phyloP scores from a whole-genome alignment of 2,329 filamentous ascomycete species.

The Ceratocystis lukuohia region DNA sequence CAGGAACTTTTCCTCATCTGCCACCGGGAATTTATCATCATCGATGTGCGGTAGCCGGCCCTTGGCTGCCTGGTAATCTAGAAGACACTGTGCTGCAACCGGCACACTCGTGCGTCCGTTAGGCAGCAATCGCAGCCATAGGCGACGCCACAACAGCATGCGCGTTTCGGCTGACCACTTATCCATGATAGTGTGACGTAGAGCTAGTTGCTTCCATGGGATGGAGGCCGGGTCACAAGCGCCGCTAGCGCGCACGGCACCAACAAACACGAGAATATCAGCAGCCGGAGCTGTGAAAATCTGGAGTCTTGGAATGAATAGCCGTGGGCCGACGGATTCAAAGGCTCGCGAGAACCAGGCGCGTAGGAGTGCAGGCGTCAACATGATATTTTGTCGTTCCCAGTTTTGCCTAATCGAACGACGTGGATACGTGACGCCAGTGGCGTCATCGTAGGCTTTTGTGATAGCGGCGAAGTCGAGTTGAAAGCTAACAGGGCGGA shows the following conservation, averaged over 20 bases:
- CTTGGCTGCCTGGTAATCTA: slow-evolving; percentile 16
- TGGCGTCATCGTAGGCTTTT: not conserved
- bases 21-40: slow-evolving; percentile 9
- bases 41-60: slow-evolving; percentile 13
- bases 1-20: slow-evolving; percentile 16
- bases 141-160: slow-evolving; percentile 15
- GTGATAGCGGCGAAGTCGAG: slow-evolving; percentile 8
- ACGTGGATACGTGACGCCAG: not conserved
- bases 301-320: slow-evolving; percentile 13
- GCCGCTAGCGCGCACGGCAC: slow-evolving; percentile 11
- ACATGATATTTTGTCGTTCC: slow-evolving; percentile 1
- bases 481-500: not conserved
- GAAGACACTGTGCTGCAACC: slow-evolving; percentile 11
- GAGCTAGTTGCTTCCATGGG: slow-evolving; percentile 9
- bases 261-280: slow-evolving; percentile 13
- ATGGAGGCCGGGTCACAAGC: slow-evolving; percentile 9
- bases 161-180: slow-evolving; percentile 10
- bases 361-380: slow-evolving; percentile 15
- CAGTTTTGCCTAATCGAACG: slow-evolving; percentile 1
- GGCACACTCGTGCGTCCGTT: slow-evolving; percentile 11
- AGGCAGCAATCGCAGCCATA: slow-evolving; percentile 10
- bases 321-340: slow-evolving; percentile 10
- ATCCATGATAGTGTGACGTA: slow-evolving; percentile 8
- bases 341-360: slow-evolving; percentile 14
- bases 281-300: not conserved